Evolutionary conservation across 208 protist species (phyloP).

Genomic region (Acanthamoeba royreba): DNA sequence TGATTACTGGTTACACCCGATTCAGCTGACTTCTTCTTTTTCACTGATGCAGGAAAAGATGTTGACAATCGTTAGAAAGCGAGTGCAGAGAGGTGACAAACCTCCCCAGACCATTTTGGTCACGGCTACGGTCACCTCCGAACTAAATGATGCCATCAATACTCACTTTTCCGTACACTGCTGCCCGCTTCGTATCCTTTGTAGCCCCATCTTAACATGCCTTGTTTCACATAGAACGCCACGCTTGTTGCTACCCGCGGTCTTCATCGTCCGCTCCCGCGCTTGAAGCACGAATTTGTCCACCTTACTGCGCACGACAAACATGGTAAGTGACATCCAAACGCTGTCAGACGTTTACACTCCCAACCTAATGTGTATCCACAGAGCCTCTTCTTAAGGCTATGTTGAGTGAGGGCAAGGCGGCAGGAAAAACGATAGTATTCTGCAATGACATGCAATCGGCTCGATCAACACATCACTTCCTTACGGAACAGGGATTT

Average conservation of each 20-base stretch:
- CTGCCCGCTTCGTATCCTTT: too few relatives aligned
- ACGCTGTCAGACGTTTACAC: neutral
- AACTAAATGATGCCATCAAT: neutral
- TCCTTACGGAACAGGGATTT: conserved; percentile 32
- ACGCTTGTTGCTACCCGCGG: neutral
- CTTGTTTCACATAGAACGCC: neutral
- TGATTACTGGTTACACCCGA: too few relatives aligned
- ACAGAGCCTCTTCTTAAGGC: neutral
- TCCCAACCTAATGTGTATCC: too few relatives aligned
- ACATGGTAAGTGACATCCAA: neutral
- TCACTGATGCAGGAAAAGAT: neutral
- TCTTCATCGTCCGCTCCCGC: neutral
- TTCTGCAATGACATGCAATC: conserved; percentile 23
- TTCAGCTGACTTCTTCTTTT: neutral
- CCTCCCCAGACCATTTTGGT: neutral
- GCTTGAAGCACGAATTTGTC: conserved; percentile 15
- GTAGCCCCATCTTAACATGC: too few relatives aligned
- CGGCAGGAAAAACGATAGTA: neutral
- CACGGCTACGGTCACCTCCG: conserved; percentile 2
- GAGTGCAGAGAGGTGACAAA: neutral
- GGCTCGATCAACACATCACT: conserved; percentile 5
- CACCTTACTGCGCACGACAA: neutral
- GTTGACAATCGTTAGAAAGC: neutral
- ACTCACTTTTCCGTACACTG: neutral
- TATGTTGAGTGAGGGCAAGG: neutral